Base-by-base conservation (phyloP, 2,329 filamentous ascomycete species). In the Pyrenophora seminiperda region DNA sequence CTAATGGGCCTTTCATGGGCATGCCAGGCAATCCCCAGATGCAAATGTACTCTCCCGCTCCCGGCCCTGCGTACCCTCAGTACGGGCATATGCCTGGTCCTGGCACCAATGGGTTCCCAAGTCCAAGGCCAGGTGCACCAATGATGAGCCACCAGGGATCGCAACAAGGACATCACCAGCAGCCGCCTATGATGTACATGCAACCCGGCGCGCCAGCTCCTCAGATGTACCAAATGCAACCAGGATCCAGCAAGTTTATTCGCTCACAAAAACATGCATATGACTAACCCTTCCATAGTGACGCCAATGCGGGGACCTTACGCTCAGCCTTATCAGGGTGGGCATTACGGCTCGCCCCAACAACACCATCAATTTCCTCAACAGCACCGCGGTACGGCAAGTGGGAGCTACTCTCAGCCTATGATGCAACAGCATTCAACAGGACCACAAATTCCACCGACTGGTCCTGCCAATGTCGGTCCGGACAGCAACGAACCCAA, bases 131-230 rank as follows among this genome's bases (percentile, higher is more conserved):
- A 39, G 86, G 87, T 40, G 69, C 94, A 10, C 87, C 90, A 2
- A 91, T 95, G 86, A 97, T 97, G 93, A 89, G 87, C 65, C 92
- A 92, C 60, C 91, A 96, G 75, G 90, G 90, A 47, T 97, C 92
- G 20, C 93, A 97, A 67, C 92, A 96, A 72, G 91, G 92, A 32
- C 91, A 95, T 69, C 79, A 79, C 48, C 79, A 79, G 39, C 78
- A 85, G 77, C 56, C 61, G 11, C 65, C 84, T 79, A 76, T 92
- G 83, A 78, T 88, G 83, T 81, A 78, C 57, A 90, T 92, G 86
- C 89, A 86, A 64, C 87, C 87, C 34, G 86, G 80, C 44, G 87
- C 87, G 67, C 90, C 88, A 67, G 88, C 86, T 65, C 89, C 91
- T 68, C 88, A 88, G 30, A 83, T 85, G 44, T 91, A 88, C 73